Base-by-base conservation (phyloP, 345 rosid genomes). In the Brassica nigra region DNA sequence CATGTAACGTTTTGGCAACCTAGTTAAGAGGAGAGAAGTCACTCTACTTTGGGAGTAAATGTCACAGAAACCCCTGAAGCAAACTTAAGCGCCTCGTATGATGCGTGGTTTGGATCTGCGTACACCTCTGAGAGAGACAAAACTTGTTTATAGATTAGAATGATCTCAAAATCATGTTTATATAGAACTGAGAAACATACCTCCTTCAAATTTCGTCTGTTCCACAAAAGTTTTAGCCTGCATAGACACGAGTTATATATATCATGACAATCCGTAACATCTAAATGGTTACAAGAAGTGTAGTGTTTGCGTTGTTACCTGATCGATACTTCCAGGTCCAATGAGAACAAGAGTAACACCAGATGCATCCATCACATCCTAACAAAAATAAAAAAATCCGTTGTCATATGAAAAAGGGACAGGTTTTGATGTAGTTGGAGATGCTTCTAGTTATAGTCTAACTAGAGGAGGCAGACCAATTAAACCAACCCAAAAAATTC, bases 151-250 rank as follows among this genome's bases (percentile, higher is more conserved):
- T 20, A 49, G 34, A 82, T 37, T 65, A 64, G 66, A 66, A 31
- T 52, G 12, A 66, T 47, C 66, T 15, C 75, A 76, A 29, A 23
- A 23, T 23, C 23, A 23, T 23, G 27, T 23, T 23, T 23, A 23
- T 1, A 23, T 0, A 23, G 27, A 23, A 66, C 7, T 57, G 30
- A 52, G 61, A 78, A 55, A 33, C 77, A 77, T 79, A 90, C 99
- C 99, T 90, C 97, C 99, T 85, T 87, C 69, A 62, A 95, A 92
- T 65, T 91, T 95, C 58, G 94, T 92, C 83, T 91, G 97, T 82
- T 87, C 94, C 10, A 77, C 84, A 86, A 91, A 92, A 42, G 93
- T 58, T 55, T 83, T 90, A 70, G 97, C 99, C 99, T 92, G 90
- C 91, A 87, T 14, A 57, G 12, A 49, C 67, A 37, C 6, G 49